Percentiles rank a stretch among this genome's conserved stretches.
Evolutionary conservation across 805 yeast species (phyloP).

Genomic region (Saccharomycopsis schoenii): DNA sequence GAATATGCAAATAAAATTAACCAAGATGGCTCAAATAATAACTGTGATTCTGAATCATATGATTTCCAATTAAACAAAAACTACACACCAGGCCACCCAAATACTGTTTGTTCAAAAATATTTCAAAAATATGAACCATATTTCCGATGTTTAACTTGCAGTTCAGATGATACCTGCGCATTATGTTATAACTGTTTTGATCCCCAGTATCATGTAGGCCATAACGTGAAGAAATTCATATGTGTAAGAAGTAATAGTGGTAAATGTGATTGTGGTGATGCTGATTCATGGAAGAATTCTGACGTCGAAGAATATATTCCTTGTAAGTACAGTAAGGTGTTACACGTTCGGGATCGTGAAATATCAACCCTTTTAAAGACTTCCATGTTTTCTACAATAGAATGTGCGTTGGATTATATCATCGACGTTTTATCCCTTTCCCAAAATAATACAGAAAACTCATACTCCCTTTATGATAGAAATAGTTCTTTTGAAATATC

Average conservation of each 20-base stretch:
- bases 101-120: conserved; percentile 60
- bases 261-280: conserved; percentile 84
- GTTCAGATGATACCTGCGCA: conserved; percentile 70
- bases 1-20: not conserved
- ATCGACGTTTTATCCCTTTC: conserved; percentile 49
- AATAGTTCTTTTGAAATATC: conserved; percentile 24
- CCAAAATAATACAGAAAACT: conserved; percentile 28
- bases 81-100: conserved; percentile 33
- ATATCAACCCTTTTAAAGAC: conserved; percentile 37
- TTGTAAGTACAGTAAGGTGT: conserved; percentile 22
- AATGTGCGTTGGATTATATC: conserved; percentile 44
- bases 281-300: conserved; percentile 60
- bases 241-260: conserved; percentile 34
- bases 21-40: not conserved
- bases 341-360: conserved; percentile 23
- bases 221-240: conserved; percentile 40
- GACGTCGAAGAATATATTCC: conserved; percentile 22
- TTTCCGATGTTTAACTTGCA: conserved; percentile 68
- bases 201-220: conserved; percentile 55
- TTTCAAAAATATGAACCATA: conserved; percentile 55
- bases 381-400: conserved; percentile 34
- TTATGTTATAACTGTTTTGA: conserved; percentile 67
- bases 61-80: conserved; percentile 9
- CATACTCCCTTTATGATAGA: conserved; percentile 23
- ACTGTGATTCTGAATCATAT: conserved; percentile 5